Percentiles rank a stretch among this genome's conserved stretches.
These are phyloP conservation scores for Knoxia roxburghii DNA, from an alignment of 257 asterid species.

Conservation along the genomic window DNA sequence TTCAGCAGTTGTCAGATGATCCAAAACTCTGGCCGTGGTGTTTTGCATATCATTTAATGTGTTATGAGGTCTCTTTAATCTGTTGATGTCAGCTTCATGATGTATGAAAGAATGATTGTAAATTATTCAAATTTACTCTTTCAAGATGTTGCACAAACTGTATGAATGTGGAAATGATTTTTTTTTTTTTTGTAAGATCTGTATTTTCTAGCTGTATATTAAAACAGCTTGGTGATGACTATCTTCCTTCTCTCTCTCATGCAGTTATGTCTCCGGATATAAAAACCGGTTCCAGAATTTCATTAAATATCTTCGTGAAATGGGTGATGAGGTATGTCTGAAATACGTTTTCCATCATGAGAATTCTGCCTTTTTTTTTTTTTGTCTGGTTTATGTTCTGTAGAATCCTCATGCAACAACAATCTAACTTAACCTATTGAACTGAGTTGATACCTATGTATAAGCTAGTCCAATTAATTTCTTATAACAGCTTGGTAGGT, in stretches of 20 bases:
- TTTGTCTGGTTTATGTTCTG: not conserved
- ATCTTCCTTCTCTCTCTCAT: conserved; percentile 19
- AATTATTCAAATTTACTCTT: not conserved
- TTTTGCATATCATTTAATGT: not conserved
- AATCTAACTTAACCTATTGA: not conserved
- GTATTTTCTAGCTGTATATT: no score
- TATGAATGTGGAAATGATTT: not conserved
- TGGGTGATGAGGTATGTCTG: conserved; percentile 94
- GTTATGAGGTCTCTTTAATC: not conserved
- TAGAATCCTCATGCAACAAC: not conserved
- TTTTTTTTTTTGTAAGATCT: not conserved
- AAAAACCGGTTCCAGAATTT: conserved; percentile 98
- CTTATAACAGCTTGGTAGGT: not conserved
- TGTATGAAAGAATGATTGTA: not conserved
- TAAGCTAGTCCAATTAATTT: conserved; percentile 7
- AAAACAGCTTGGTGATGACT: conserved; percentile 13
- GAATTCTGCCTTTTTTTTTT: not conserved
- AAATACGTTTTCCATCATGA: conserved; percentile 7
- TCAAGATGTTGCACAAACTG: no score
- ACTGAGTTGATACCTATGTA: not conserved
- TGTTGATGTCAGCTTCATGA: not conserved
- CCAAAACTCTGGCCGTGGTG: not conserved
- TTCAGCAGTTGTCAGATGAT: not conserved
- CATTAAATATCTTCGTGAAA: conserved; percentile 87
- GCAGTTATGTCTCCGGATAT: conserved; percentile 96